Conservation (phyloP, 176 grass and related monocot genomes). For the Neostapfia colusana region DNA sequence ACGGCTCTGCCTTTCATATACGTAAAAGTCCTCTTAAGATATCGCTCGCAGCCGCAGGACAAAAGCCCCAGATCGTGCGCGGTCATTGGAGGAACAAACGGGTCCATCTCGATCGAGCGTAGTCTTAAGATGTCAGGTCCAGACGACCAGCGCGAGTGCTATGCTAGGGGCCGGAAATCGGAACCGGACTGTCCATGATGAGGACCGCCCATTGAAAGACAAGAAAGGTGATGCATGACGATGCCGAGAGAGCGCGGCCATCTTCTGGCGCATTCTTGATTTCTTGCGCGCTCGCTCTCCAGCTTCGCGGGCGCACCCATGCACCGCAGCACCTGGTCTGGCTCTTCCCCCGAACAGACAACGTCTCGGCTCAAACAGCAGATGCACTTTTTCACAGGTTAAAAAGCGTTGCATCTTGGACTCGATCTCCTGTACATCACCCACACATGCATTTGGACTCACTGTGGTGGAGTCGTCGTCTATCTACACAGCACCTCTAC, state of each 20-base stretch:
- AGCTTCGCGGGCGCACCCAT: neutral
- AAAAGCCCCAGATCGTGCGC: too few species aligned
- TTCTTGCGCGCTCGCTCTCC: neutral
- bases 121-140: too few species aligned
- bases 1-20: neutral
- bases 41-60: neutral
- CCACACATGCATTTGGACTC: slow-evolving; percentile 10
- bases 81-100: neutral
- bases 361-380: neutral
- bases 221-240: slow-evolving; percentile 26
- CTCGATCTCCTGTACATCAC: neutral
- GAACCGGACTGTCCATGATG: slow-evolving; percentile 21
- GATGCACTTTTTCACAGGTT: slow-evolving; percentile 25
- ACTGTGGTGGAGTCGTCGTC: too few species aligned
- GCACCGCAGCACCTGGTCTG: neutral
- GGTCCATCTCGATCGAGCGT: too few species aligned
- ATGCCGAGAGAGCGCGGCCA: neutral
- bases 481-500: neutral
- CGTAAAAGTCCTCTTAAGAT: too few species aligned
- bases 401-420: slow-evolving; percentile 29
- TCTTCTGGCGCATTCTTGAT: slow-evolving; percentile 12
- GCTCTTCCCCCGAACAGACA: neutral
- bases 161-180: slow-evolving; percentile 24
- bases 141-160: neutral
- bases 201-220: slow-evolving; percentile 3